A percentile compares a stretch with the other conserved stretches of the same genome.
Evolutionary conservation across 2,329 filamentous ascomycete genomes (phyloP).

Genomic region (Aureobasidium subglaciale): DNA sequence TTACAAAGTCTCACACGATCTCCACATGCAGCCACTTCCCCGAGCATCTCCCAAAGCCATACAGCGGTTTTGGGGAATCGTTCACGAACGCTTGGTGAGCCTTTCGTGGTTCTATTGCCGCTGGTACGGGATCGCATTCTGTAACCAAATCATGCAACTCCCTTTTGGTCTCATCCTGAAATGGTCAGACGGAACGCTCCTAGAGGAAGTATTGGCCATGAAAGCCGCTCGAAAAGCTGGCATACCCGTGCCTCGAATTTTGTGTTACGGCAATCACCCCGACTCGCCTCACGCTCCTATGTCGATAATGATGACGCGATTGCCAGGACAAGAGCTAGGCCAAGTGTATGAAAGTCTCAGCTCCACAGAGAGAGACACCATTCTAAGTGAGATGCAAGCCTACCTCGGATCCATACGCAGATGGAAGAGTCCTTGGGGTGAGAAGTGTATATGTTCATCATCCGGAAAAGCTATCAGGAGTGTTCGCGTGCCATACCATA

Average conservation of each 20-base stretch:
- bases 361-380: neutral
- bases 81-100: neutral
- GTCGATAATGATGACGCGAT: neutral
- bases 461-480: neutral
- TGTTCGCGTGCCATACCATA: neutral
- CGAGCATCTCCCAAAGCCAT: neutral
- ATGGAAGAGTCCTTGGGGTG: neutral
- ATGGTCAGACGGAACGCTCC: neutral
- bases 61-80: neutral
- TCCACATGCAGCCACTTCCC: neutral
- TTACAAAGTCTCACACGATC: neutral
- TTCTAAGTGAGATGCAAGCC: neutral
- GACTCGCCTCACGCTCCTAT: neutral
- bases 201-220: neutral
- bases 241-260: neutral
- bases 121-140: neutral
- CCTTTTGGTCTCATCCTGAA: slow-evolving; percentile 11
- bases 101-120: neutral
- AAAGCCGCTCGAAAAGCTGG: neutral
- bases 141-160: slow-evolving; percentile 8
- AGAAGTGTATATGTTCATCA: neutral
- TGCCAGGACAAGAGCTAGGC: neutral
- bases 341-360: neutral
- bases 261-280: neutral
- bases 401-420: neutral